Evolutionary conservation across 1,284 basidiomycete genomes (phyloP).

Genomic region (Naganishia sp.): DNA sequence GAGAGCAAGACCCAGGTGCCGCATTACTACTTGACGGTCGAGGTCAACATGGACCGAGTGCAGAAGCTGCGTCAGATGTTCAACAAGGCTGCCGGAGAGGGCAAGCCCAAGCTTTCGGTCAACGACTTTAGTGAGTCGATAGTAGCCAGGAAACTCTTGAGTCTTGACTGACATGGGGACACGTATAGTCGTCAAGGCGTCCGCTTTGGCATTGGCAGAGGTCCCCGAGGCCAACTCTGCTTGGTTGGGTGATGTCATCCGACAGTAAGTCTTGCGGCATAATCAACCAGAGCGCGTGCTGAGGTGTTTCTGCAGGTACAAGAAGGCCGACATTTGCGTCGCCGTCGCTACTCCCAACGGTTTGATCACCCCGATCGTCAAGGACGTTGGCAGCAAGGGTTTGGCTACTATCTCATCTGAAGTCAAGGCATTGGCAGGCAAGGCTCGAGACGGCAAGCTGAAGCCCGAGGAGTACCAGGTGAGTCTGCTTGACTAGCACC

Average conservation of each 20-base stretch:
- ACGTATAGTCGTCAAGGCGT: conserved; percentile 77
- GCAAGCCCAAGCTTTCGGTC: conserved; percentile 84
- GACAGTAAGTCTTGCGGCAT: conserved; percentile 67
- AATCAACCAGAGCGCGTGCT: background rate
- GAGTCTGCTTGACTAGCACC: conserved; percentile 30
- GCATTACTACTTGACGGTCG: conserved; percentile 96
- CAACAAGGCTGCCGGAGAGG: conserved; percentile 78
- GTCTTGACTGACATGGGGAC: conserved; percentile 32
- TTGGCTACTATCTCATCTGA: conserved; percentile 88
- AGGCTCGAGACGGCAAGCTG: conserved; percentile 95
- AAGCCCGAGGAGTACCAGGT: conserved; percentile 95
- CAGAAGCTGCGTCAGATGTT: conserved; percentile 92
- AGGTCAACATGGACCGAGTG: conserved; percentile 92
- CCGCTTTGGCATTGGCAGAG: conserved; percentile 83
- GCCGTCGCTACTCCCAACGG: conserved; percentile 96
- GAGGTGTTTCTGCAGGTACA: conserved; percentile 64
- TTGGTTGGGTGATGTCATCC: conserved; percentile 93
- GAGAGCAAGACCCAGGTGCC: conserved; percentile 92
- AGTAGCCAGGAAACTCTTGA: background rate
- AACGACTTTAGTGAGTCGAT: conserved; percentile 78
- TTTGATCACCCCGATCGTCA: conserved; percentile 96
- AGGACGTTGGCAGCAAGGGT: conserved; percentile 88
- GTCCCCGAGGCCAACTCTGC: conserved; percentile 98
- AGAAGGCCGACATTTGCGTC: conserved; percentile 94
- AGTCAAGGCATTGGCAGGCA: conserved; percentile 88